Base-by-base conservation (phyloP, 2,329 filamentous ascomycete genomes). In the Claviceps pazoutovae region DNA sequence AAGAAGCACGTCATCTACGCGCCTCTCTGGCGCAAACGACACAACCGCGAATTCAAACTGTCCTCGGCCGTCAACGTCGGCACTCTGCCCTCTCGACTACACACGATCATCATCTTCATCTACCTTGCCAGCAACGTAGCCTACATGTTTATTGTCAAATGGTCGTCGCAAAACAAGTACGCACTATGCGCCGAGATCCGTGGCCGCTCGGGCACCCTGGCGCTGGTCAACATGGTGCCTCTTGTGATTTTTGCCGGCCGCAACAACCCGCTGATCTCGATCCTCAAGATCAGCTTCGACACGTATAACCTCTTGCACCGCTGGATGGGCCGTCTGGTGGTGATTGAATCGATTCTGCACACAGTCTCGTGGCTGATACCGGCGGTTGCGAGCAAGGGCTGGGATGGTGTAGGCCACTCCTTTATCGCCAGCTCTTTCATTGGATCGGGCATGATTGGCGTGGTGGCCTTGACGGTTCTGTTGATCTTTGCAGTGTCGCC, bases 231-330 rank as follows among this genome's bases (percentile, higher is more conserved):
- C 70, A 86, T 97, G 80, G 80, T 98, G 36, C 90, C 93, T 5
- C 80, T 96, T 34, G 78, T 97, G 61, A 79, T 97, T 57, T 79
- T 97, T 53, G 89, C 90, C 13, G 83, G 88, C 38, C 85, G 93
- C 64, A 97, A 97, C 73, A 98, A 97, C 70, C 88, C 88, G 8
- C 74, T 96, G 48, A 96, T 97, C 62, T 67, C 74, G 3, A 67
- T 94, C 37, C 76, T 97, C 53, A 80, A 84, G 60, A 84, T 97
- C 65, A 91, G 87, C 66, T 98, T 96, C 70, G 93, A 97, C 67
- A 95, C 90, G 0, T 97, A 94, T 75, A 97, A 97, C 65, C 81
- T 73, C 8, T 60, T 73, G n/a, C 70, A 73, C 55, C 68, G 87
- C 57, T 93, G 87, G 86, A 77, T 88, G 56, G 88, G 86, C 41